Base-by-base conservation (phyloP, 257 asterid species). In the Rhazya stricta region DNA sequence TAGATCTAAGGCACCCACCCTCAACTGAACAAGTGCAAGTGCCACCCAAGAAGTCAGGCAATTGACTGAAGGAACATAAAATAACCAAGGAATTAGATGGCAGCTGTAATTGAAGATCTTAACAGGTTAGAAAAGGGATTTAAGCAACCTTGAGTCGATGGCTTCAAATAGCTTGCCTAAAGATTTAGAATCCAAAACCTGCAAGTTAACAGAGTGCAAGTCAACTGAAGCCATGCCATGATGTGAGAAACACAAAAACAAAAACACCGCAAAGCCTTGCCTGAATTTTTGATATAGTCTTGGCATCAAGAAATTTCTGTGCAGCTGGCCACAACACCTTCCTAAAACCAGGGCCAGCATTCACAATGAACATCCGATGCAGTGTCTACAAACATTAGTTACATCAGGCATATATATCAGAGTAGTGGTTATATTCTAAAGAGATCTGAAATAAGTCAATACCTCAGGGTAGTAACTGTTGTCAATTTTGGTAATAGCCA, bases 291-390 rank as follows among this genome's bases (percentile, higher is more conserved):
- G 83, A 84, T 73, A 91, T 88, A 58, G 97, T 91, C 83, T 90
- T 91, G 79, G 93, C 34, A 85, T 94, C 98, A 69, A 94, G 83
- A 78, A 94, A 86, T 83, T 86, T 94, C 84, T 90, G 93, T 67
- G 96, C 97, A 77, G 97, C 96, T 65, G 97, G 98, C 98, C 98
- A 94, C 71, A 94, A 89, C 84, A 91, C 88, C 84, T 88, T 92
- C 82, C 86, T 92, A 86, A 95, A 92, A 72, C 90, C 96, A 82
- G 96, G 74, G 77, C 98, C 97, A 68, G 99, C 98, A 85, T 95
- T 95, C 61, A 91, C 97, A 82, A 92, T 74, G 73, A 85, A 95
- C 98, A 95, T 89, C 74, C 81, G 87, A 74, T 95, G 91, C 77
- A 95, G 95, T 8, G 98, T 95, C 98, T 95, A 87, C 86, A 80